Conservation (phyloP, 164 flowering plant species). For the Macadamia integrifolia region DNA sequence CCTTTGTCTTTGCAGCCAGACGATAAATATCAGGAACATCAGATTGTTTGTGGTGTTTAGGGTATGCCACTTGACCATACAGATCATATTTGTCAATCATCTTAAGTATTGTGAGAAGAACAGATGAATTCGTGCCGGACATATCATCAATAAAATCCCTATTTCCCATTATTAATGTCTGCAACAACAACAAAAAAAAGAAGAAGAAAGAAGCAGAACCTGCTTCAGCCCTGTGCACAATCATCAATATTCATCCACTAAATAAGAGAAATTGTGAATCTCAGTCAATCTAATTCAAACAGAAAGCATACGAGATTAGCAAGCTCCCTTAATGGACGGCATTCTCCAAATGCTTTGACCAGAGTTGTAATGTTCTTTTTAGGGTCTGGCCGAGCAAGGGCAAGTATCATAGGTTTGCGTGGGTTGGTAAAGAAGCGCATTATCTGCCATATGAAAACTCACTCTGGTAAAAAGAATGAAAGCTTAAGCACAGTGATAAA, state of each 20-base stretch:
- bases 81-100: slow-evolving; percentile 94
- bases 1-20: slow-evolving; percentile 97
- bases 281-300: not conserved
- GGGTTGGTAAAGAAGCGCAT: slow-evolving; percentile 97
- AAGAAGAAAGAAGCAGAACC: slow-evolving; percentile 2
- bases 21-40: slow-evolving; percentile 97
- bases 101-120: slow-evolving; percentile 85
- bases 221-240: not conserved
- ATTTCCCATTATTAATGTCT: slow-evolving; percentile 96
- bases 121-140: slow-evolving; percentile 86
- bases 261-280: not conserved
- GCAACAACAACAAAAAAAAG: slow-evolving; percentile 18
- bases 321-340: slow-evolving; percentile 91
- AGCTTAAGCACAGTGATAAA: not conserved
- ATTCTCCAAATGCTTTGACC: slow-evolving; percentile 99
- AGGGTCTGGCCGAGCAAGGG: slow-evolving; percentile 99
- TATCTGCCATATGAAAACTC: slow-evolving; percentile 46
- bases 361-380: slow-evolving; percentile 90
- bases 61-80: slow-evolving; percentile 98
- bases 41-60: slow-evolving; percentile 95
- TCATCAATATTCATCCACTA: not conserved
- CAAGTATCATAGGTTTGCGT: slow-evolving; percentile 97
- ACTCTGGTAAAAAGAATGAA: not conserved
- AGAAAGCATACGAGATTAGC: slow-evolving; percentile 83
- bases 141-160: slow-evolving; percentile 93